Evolutionary conservation across 2,329 filamentous ascomycete species (phyloP), one percentile per base, ranked within the genome.

Genomic region (Pseudogymnoascus sp.): DNA sequence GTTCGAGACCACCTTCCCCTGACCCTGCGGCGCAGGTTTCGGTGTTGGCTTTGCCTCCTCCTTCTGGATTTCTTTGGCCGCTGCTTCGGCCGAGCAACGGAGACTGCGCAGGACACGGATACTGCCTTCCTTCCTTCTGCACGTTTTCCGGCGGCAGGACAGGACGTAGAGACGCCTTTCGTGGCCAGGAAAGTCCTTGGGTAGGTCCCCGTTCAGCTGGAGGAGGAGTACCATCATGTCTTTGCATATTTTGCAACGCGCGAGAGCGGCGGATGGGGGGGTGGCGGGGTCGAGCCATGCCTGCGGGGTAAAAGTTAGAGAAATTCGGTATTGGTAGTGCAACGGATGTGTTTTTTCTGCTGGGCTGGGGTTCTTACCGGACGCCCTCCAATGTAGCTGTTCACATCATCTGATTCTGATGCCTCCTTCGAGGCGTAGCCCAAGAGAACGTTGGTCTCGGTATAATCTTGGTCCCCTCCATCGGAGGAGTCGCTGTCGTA

Each of bases 161-260:
- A 96, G 92, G 11, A 99, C 81, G 72, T 97, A 97, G 16, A 99
- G 74, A 66, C 93, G 85, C 68, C 95, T 83, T 71, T 97, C 91
- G 75, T 97, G 91, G 63, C 87, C 86, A 1, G 92, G 89, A 71
- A 96, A 97, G 59, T 86, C 82, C 63, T 93, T 89, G 13, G 92
- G 93, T 3, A 97, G 82, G 73, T 97, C 92, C 70, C 86, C 93
- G 75, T 99, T 91, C 29, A 99, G 83, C 75, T 99, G 92, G 56
- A 99, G 83, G 2, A 99, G 83, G 10, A 97, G 82, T 1, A 86
- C 87, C 85, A 97, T 91, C 61, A 91, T 77, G 61, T 86, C 84
- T 68, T 91, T 90, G 84, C 95, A 99, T 68, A 90, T 83, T 76
- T 90, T 91, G 79, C 95, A 99, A 76, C 87, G 88, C 21, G 90